Evolutionary conservation across 164 flowering plant species (phyloP), one percentile per base, ranked within the genome.

Genomic region (grape (Vitis vinifera)): DNA sequence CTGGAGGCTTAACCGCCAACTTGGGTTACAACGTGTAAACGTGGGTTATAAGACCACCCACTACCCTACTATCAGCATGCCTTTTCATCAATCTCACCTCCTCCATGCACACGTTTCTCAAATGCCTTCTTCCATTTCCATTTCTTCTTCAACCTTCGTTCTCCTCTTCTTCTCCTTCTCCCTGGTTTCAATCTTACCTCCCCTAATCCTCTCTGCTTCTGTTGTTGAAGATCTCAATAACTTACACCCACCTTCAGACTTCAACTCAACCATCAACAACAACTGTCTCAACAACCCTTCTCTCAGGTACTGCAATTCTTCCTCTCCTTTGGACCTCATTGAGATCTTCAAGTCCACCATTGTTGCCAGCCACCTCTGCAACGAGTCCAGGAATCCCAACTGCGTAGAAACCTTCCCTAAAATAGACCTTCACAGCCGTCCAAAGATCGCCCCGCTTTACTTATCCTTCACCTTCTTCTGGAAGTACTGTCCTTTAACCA

Each of bases 401-500:
- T 89, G 93, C 62, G 79, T 72, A 9, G 80, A 80, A n/a, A 68
- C 82, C 1, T 86, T 87, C 67, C 65, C 79, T 16, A 83, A 79
- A 29, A 83, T 88, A 23, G 84, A 85, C 67, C 87, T 88, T n/a
- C 73, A 59, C n/a, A 57, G 60, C 72, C 83, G 77, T 9, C 87
- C 86, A 0, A 71, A 63, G 64, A 76, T 78, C 27, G 84, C 88
- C 0, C 86, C 86, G 2, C 84, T 88, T 14, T 88, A 84, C 72
- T 65, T 88, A 31, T 88, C 92, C 11, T 88, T 86, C 71, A 51
- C 59, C 52, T 88, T 84, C 82, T 88, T 88, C 53, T 88, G 93
- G 93, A 86, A 81, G 71, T 88, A 84, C 69, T 88, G 93, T 62
- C 93, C 93, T 29, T 53, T 80, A 14, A 79, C 80, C 15, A 73